These are phyloP conservation scores for Colletotrichum sp. DNA, from an alignment of 2,329 filamentous ascomycete species.

Conservation along the genomic window DNA sequence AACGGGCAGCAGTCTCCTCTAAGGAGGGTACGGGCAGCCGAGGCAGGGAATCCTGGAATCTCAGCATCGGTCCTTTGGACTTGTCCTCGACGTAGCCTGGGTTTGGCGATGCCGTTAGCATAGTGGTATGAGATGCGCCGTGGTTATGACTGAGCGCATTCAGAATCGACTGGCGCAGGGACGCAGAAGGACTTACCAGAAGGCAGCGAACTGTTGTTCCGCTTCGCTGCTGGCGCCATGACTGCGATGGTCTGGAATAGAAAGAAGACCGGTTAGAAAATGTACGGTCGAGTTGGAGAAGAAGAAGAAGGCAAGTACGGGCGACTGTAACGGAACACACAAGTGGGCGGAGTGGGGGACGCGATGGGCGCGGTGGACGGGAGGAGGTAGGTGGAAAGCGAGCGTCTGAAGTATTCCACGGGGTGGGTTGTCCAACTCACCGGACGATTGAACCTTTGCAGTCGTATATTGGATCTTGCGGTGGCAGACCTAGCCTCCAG, in stretches of 20 bases:
- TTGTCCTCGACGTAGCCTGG: constrained; percentile 80
- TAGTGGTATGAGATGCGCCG: neutral
- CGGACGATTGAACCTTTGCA: constrained; percentile 1
- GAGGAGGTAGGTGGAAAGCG: neutral
- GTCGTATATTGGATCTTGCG: constrained; percentile 1
- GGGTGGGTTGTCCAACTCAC: neutral
- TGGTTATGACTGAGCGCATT: neutral
- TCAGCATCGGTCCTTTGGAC: constrained; percentile 80
- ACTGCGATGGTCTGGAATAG: constrained; percentile 27
- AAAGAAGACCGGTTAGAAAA: neutral
- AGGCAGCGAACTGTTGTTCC: constrained; percentile 64
- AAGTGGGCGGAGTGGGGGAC: neutral
- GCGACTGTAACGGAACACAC: neutral
- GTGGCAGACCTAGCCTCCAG: constrained; percentile 23
- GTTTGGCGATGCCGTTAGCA: neutral
- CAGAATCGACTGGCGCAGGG: neutral
- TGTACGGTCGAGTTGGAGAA: neutral
- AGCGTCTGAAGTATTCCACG: neutral
- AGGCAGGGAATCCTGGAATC: constrained; percentile 86
- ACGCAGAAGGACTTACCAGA: constrained; percentile 42
- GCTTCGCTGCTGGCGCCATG: constrained; percentile 59
- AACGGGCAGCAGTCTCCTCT: constrained; percentile 80
- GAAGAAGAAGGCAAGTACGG: neutral
- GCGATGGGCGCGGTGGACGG: neutral
- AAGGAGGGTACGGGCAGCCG: constrained; percentile 80